Evolutionary conservation across 2,329 filamentous ascomycete species (phyloP), one percentile per base, ranked within the genome.

Genomic region (Aspergillus sp.): DNA sequence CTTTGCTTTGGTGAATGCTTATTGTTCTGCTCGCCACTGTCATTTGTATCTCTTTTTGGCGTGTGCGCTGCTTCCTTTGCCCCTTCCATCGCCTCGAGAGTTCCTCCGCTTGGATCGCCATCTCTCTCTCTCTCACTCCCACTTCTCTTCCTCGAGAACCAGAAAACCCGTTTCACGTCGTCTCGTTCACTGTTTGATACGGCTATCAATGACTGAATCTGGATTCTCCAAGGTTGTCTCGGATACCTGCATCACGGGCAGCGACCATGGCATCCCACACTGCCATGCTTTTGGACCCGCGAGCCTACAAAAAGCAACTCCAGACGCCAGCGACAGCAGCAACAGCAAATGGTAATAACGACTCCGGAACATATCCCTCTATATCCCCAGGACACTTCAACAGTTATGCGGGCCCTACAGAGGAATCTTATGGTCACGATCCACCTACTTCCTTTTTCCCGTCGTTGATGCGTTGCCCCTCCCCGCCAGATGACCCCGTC

Each of bases 221-320:
- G 12, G 26, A 28, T 19, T 39, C 36, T 12, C 26, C 27, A 35
- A 28, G 27, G 10, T 9, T 44, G 46, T 50, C 45, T 50, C 52
- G 49, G 43, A 49, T 50, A 51, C 42, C 42, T 44, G 48, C 51
- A 50, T 49, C 53, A 41, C 7, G 19, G 12, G 27, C 39, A 47
- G 44, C 48, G 48, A 58, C 33, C 45, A 70, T 70, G 67, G 64
- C 64, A 38, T 65, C 65, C 32, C 61, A 66, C 44, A 66, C 71
- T 32, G 67, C 66, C 38, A 63, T 71, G 61, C 62, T 73, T 29
- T 56, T 73, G 47, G 63, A 73, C 52, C 70, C 71, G 10, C 68
- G 69, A 53, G 61, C 60, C 30, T 63, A 67, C 48, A 71, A 60
- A 50, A 67, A 65, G 50, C 62, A 64, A 42, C 52, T 59, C 3